phyloP scores from a whole-genome alignment of 768 basidiomycete species.

The Kwoniella shandongensis region DNA sequence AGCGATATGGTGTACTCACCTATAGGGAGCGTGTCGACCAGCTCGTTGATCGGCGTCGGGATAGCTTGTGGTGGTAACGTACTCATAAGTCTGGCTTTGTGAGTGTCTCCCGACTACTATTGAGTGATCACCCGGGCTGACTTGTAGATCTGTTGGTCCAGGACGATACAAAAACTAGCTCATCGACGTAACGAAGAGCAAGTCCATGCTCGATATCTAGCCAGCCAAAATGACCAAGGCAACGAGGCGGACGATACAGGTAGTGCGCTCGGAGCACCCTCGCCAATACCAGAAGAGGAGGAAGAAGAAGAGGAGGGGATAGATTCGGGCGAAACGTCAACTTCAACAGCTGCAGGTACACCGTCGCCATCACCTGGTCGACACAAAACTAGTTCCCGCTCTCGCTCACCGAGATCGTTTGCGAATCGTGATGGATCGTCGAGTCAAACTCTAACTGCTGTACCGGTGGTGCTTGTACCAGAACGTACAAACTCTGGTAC shows the following conservation, averaged over 20 bases:
- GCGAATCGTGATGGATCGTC: too few species aligned
- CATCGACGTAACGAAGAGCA: slow-evolving; percentile 61
- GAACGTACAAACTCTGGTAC: background rate
- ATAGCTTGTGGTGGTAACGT: slow-evolving; percentile 82
- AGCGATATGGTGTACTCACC: background rate
- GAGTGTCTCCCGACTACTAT: slow-evolving; percentile 12
- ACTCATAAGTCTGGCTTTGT: slow-evolving; percentile 81
- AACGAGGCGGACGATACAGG: background rate
- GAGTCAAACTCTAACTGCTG: slow-evolving; percentile 9
- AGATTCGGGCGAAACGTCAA: too few species aligned
- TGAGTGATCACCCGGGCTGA: background rate
- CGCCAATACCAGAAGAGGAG: slow-evolving; percentile 14
- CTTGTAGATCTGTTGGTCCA: slow-evolving; percentile 5
- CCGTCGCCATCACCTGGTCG: too few species aligned
- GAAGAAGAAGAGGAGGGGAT: background rate
- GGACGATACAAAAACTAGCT: slow-evolving; percentile 86
- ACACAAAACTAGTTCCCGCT: too few species aligned
- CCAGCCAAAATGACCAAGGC: background rate
- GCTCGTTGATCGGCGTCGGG: slow-evolving; percentile 67
- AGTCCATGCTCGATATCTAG: slow-evolving; percentile 1
- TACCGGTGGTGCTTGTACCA: slow-evolving; percentile 14
- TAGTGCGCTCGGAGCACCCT: background rate
- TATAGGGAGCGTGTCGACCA: slow-evolving; percentile 28
- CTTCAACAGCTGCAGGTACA: too few species aligned
- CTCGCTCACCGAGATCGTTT: too few species aligned